Evolutionary conservation across 441 rosid species (phyloP), one percentile per base, ranked within the genome.

Genomic region (Euphorbia corollata): DNA sequence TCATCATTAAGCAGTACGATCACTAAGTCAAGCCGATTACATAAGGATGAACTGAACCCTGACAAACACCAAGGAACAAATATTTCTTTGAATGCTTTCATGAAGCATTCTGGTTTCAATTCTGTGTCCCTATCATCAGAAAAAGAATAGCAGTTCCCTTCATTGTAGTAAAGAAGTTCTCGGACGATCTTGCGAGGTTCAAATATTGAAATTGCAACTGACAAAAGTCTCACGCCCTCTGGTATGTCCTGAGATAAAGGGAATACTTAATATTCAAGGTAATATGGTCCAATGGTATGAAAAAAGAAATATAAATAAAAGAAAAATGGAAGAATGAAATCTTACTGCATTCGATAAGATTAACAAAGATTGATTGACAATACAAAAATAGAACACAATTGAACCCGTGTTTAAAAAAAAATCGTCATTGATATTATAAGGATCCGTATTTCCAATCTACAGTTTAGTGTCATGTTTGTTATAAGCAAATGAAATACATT

Each of bases 1-100:
- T 89, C 96, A 78, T 89, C 92, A 69, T 89, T 82, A 61, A 91
- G 84, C 72, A 91, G 80, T 68, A 88, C 81, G 80, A 91, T 80
- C 77, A 94, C 73, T n/a, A 94, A 81, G 77, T 89, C 98, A 65
- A 88, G 78, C 71, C 83, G 84, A 79, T 80, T 82, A 74, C 79
- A 75, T 60, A 78, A 76, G 53, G 82, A 75, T 70, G 74, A 72
- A 84, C 72, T 78, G 75, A 65, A 71, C 78, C 79, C 85, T 72
- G 71, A 75, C 72, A 89, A 75, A 79, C 91, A 89, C 99, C 97
- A 94, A 23, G 97, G 98, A 64, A 94, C 73, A 74, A 94, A 94
- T 64, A 76, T 80, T 78, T 87, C 87, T 76, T 77, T 79, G 71
- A 87, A 91, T 24, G 75, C 83, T 79, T 78, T 74, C 74, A 83